Evolutionary conservation across 2,329 filamentous ascomycete genomes (phyloP).

Genomic region (Rutstroemia sp.): DNA sequence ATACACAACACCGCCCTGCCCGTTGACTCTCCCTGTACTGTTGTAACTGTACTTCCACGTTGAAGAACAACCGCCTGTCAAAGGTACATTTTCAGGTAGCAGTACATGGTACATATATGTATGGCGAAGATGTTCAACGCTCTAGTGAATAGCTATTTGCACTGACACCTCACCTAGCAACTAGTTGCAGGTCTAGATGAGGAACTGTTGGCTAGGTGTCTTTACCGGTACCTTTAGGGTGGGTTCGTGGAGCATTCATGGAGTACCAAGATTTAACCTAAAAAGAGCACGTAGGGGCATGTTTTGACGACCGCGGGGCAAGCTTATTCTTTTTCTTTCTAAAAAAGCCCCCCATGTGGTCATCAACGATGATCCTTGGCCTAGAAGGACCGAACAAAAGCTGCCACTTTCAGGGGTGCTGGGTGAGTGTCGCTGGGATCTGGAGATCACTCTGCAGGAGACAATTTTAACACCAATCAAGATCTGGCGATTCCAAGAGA

Average conservation of each 20-base stretch:
- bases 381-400: conserved; percentile 5
- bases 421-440: conserved; percentile 6
- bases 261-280: neutral
- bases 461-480: conserved; percentile 19
- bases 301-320: conserved; percentile 10
- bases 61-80: conserved; percentile 3
- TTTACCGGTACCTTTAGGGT: too few relatives aligned
- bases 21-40: neutral
- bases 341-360: conserved; percentile 13
- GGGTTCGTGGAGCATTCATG: too few relatives aligned
- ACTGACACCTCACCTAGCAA: neutral
- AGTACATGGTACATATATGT: conserved; percentile 1
- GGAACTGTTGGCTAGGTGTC: neutral
- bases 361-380: conserved; percentile 20
- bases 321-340: neutral
- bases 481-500: conserved; percentile 3
- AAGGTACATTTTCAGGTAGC: neutral
- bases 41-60: neutral
- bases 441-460: conserved; percentile 12
- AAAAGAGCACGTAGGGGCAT: neutral
- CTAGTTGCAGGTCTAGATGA: too few relatives aligned
- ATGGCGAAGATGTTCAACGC: neutral
- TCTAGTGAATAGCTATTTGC: neutral
- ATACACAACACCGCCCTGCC: neutral
- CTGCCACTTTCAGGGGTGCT: conserved; percentile 4